Percentiles rank a stretch among this genome's conserved stretches.
phyloP scores from a whole-genome alignment of 148 eudicot species.

The Chenopodium suecicum region DNA sequence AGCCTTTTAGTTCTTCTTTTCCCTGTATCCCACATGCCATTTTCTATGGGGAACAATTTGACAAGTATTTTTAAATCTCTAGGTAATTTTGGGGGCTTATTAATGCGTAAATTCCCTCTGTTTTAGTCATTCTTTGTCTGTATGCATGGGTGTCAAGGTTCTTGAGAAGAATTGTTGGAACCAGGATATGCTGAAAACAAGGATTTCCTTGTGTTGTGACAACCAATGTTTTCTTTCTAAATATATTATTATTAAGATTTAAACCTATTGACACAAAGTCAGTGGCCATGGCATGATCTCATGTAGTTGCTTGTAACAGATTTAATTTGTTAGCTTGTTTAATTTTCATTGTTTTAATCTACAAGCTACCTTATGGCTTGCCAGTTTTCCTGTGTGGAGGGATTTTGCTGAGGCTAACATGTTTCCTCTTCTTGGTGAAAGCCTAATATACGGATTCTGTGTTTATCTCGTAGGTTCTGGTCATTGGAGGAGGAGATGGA shows the following conservation, averaged over 20 bases:
- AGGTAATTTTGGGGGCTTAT: background rate
- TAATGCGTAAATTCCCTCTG: background rate
- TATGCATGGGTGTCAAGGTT: background rate
- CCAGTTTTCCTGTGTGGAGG: background rate
- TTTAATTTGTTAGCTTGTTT: background rate
- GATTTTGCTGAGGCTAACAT: background rate
- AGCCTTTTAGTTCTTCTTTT: background rate
- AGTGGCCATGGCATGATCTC: background rate
- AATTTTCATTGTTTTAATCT: background rate
- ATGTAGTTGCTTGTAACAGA: background rate
- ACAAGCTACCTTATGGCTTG: background rate
- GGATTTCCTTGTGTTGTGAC: background rate
- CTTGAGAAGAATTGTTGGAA: background rate
- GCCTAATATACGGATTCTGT: slow-evolving; percentile 11
- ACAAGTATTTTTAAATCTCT: background rate
- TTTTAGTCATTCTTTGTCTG: background rate
- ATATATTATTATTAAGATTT: background rate
- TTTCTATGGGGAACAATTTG: background rate
- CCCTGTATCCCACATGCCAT: background rate
- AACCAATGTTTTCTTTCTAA: background rate
- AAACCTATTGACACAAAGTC: background rate
- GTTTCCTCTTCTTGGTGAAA: slow-evolving; percentile 3
- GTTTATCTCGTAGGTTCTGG: slow-evolving; percentile 62
- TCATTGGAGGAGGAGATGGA: slow-evolving; percentile 99
- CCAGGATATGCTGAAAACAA: background rate